A percentile compares a stretch with the other conserved stretches of the same genome.
phyloP scores from a whole-genome alignment of 768 basidiomycete species.

The Lactifluus subvellereus region DNA sequence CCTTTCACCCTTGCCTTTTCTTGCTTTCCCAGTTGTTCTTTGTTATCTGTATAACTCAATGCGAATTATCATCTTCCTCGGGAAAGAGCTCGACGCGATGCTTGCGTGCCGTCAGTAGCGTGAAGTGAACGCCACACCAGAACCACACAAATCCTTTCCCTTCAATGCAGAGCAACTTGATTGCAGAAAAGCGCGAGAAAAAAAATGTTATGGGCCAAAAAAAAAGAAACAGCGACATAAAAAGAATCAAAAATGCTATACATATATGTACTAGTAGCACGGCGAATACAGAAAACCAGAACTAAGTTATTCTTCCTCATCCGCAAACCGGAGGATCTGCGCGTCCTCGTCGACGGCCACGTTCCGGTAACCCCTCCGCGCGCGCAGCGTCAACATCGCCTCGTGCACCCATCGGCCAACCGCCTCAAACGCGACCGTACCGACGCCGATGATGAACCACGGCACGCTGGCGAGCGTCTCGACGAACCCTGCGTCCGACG shows the following conservation, averaged over 20 bases:
- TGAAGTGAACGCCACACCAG: too few relatives aligned
- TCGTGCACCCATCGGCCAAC: conserved; percentile 44
- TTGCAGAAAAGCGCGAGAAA: neutral
- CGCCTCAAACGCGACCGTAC: conserved; percentile 67
- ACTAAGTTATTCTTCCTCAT: conserved; percentile 44
- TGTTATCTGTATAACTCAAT: conserved; percentile 1
- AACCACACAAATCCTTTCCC: too few relatives aligned
- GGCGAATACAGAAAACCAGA: neutral
- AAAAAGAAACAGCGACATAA: neutral
- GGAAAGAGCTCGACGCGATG: too few relatives aligned
- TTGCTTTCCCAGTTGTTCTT: neutral
- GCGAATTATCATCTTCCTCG: neutral
- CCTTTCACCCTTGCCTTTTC: neutral
- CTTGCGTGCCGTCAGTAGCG: too few relatives aligned
- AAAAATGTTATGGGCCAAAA: neutral
- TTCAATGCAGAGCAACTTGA: neutral
- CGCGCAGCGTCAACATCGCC: conserved; percentile 35
- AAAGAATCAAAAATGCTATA: neutral
- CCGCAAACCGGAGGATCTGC: conserved; percentile 78
- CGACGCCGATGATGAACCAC: conserved; percentile 80
- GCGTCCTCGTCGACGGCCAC: conserved; percentile 85
- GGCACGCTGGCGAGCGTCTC: conserved; percentile 83
- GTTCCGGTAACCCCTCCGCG: conserved; percentile 60
- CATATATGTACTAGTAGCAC: neutral
- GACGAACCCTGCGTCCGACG: conserved; percentile 43